Evolutionary conservation across 306 rosid genomes (phyloP).

Genomic region (Ochetophila trinervis): DNA sequence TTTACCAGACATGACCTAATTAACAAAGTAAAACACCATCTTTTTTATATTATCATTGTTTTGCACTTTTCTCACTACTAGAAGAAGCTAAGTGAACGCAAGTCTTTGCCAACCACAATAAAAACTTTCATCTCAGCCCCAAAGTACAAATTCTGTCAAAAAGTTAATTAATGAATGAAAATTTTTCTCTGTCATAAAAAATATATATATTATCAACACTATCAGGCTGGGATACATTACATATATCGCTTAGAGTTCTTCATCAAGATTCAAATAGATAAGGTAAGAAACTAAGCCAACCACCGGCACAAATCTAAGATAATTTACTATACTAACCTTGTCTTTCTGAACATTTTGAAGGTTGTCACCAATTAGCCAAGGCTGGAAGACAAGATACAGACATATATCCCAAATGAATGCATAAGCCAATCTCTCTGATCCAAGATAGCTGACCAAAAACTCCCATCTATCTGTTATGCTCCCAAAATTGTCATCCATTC

Average conservation of each 20-base stretch:
- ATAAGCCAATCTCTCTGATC: slow-evolving; percentile 87
- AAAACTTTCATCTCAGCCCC: too few relatives aligned
- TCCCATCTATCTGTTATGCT: slow-evolving; percentile 64
- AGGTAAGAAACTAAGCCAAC: slow-evolving; percentile 75
- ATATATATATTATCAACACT: too few relatives aligned
- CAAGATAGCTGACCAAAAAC: slow-evolving; percentile 63
- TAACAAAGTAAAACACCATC: too few relatives aligned
- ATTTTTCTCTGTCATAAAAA: too few relatives aligned
- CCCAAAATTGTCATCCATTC: slow-evolving; percentile 65
- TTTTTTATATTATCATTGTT: too few relatives aligned
- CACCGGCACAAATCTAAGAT: slow-evolving; percentile 72
- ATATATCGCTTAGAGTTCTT: slow-evolving; percentile 23
- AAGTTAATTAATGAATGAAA: too few relatives aligned
- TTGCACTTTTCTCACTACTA: too few relatives aligned
- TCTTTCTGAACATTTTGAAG: slow-evolving; percentile 59
- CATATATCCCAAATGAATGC: slow-evolving; percentile 96
- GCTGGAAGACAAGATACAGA: slow-evolving; percentile 74
- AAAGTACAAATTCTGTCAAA: too few relatives aligned
- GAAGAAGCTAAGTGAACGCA: too few relatives aligned
- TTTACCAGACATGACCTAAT: too few relatives aligned
- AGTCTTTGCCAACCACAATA: too few relatives aligned
- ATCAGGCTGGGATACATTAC: too few relatives aligned
- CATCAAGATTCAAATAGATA: slow-evolving; percentile 56
- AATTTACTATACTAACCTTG: slow-evolving; percentile 49
- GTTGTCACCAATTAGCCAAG: slow-evolving; percentile 86